phyloP scores from a whole-genome alignment of 1,284 basidiomycete genomes.

The Ustilago curta region DNA sequence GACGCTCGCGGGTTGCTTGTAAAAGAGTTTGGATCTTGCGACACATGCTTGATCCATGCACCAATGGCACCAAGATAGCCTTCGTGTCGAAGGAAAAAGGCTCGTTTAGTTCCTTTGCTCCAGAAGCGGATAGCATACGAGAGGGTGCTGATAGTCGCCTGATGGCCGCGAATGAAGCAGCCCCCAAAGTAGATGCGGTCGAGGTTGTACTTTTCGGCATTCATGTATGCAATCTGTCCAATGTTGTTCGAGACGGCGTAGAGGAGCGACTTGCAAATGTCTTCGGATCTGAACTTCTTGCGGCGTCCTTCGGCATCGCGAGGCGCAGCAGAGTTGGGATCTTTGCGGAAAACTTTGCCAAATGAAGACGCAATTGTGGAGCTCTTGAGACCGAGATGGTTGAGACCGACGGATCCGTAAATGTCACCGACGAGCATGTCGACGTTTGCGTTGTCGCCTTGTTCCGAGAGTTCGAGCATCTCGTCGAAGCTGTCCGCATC shows the following conservation, averaged over 20 bases:
- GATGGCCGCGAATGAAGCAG: conserved; percentile 97
- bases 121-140: conserved; percentile 99
- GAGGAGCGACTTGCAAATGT: conserved; percentile 87
- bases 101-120: conserved; percentile 97
- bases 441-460: conserved; percentile 91
- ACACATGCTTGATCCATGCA: conserved; percentile 67
- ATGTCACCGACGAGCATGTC: conserved; percentile 99
- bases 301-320: conserved; percentile 70
- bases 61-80: conserved; percentile 85
- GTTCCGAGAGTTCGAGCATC: conserved; percentile 93
- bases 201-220: conserved; percentile 97
- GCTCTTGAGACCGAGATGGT: conserved; percentile 82
- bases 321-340: conserved; percentile 37
- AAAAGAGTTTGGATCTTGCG: conserved; percentile 33
- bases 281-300: conserved; percentile 85
- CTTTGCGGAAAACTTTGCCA: conserved; percentile 96
- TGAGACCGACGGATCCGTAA: conserved; percentile 82
- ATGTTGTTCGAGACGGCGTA: conserved; percentile 99
- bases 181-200: conserved; percentile 99
- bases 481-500: conserved; percentile 97
- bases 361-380: conserved; percentile 98
- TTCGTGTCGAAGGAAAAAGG: conserved; percentile 96
- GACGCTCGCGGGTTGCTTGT: conserved; percentile 15
- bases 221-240: conserved; percentile 99
- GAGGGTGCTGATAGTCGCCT: conserved; percentile 94